A percentile compares a stretch with the other conserved stretches of the same genome.
Evolutionary conservation across 306 rosid species (phyloP).

Genomic region (Acacia melanoxylon): DNA sequence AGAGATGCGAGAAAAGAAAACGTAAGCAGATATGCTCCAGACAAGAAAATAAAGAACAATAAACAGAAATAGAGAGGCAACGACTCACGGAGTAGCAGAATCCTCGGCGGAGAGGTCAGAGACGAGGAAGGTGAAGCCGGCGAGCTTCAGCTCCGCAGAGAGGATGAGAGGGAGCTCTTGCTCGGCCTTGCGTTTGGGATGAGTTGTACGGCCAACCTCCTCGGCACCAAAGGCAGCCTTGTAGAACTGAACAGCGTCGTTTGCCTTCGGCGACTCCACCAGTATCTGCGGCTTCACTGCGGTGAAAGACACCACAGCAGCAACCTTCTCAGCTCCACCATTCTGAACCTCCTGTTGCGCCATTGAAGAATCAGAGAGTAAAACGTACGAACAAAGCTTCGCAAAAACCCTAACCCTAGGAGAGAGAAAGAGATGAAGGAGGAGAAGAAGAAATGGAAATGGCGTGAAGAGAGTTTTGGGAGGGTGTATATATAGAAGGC

Average conservation of each 20-base stretch:
- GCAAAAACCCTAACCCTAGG: constrained; percentile 49
- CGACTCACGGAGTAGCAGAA: constrained; percentile 44
- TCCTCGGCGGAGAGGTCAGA: constrained; percentile 42
- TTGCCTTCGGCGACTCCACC: constrained; percentile 68
- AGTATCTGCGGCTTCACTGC: constrained; percentile 54
- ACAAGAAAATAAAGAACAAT: neutral
- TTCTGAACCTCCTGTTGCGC: constrained; percentile 62
- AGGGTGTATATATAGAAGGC: constrained; percentile 51
- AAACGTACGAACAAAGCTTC: neutral
- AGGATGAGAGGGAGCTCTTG: constrained; percentile 68
- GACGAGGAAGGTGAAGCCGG: constrained; percentile 48
- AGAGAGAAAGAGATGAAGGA: constrained; percentile 30
- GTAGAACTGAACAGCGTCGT: constrained; percentile 74
- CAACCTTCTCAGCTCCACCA: constrained; percentile 46
- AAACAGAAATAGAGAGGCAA: neutral
- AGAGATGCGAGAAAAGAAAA: neutral
- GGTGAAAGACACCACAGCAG: constrained; percentile 26
- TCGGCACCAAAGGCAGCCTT: constrained; percentile 75
- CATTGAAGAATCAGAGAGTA: constrained; percentile 36
- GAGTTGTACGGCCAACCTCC: constrained; percentile 53
- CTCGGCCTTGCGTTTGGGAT: constrained; percentile 86
- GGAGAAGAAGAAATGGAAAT: constrained; percentile 4
- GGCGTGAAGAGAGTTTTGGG: constrained; percentile 30
- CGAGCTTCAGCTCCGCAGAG: constrained; percentile 64
- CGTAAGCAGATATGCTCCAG: neutral